phyloP scores from a whole-genome alignment of 2,329 filamentous ascomycete genomes.

The Colletotrichum nymphaeae region DNA sequence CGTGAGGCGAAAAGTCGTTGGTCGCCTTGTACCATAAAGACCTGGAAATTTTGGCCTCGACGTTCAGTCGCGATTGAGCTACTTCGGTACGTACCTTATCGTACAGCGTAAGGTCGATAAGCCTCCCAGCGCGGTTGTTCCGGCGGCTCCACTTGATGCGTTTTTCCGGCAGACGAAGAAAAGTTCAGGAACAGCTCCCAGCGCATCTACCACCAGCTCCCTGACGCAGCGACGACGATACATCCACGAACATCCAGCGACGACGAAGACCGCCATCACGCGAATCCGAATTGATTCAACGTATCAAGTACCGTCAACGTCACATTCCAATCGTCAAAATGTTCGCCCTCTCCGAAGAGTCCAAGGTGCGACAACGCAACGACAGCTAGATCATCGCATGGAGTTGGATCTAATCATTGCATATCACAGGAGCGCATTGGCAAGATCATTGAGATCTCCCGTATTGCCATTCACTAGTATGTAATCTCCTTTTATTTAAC shows the following conservation, averaged over 20 bases:
- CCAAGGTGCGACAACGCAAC: slow-evolving; percentile 74
- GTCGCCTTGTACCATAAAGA: not conserved
- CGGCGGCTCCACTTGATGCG: slow-evolving; percentile 22
- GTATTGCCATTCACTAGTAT: slow-evolving; percentile 96
- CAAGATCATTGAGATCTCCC: slow-evolving; percentile 93
- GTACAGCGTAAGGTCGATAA: slow-evolving; percentile 9
- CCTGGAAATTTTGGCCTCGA: slow-evolving; percentile 33
- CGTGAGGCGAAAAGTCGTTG: not conserved
- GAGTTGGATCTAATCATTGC: slow-evolving; percentile 11
- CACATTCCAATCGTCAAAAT: slow-evolving; percentile 51
- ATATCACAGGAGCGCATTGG: slow-evolving; percentile 88
- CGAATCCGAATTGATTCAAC: not conserved
- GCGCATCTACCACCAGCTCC: slow-evolving; percentile 21
- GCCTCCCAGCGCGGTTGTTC: slow-evolving; percentile 27
- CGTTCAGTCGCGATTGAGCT: slow-evolving; percentile 27
- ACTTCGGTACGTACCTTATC: slow-evolving; percentile 30
- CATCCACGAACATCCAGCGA: slow-evolving; percentile 23
- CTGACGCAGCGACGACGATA: slow-evolving; percentile 32
- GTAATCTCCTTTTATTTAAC: slow-evolving; percentile 43
- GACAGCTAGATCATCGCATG: not conserved
- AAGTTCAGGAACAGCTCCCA: slow-evolving; percentile 31
- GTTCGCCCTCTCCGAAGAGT: slow-evolving; percentile 89
- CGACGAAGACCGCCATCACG: not conserved
- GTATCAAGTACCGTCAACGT: not conserved
- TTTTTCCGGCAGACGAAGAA: slow-evolving; percentile 32